phyloP scores from a whole-genome alignment of 257 asterid genomes.

The Plantago elongata region DNA sequence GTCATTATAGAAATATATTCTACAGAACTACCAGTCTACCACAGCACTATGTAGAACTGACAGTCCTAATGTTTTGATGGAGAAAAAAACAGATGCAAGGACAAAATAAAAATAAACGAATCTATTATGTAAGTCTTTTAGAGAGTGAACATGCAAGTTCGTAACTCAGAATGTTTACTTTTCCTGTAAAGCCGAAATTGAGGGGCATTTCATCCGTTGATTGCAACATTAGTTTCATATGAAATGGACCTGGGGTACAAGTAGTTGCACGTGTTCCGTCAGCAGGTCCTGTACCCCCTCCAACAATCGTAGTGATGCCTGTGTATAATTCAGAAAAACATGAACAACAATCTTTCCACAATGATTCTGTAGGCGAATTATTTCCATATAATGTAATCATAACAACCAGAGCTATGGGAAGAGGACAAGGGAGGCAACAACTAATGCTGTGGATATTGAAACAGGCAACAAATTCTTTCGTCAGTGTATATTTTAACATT shows the following conservation, averaged over 20 bases:
- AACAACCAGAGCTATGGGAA: neutral
- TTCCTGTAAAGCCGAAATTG: slow-evolving; percentile 96
- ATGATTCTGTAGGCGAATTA: slow-evolving; percentile 9
- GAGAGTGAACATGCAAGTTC: no score
- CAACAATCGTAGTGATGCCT: slow-evolving; percentile 90
- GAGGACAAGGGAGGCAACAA: neutral
- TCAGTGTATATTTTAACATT: no score
- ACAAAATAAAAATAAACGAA: no score
- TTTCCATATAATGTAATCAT: neutral
- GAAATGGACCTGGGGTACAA: slow-evolving; percentile 84
- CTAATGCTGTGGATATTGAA: neutral
- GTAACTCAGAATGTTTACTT: slow-evolving; percentile 37
- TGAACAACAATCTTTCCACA: neutral
- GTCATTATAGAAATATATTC: slow-evolving; percentile 15
- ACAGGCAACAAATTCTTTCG: neutral
- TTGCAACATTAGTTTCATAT: slow-evolving; percentile 89
- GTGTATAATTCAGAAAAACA: slow-evolving; percentile 9
- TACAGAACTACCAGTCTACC: neutral
- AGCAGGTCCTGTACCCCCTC: slow-evolving; percentile 99
- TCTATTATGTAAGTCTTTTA: no score
- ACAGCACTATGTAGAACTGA: neutral
- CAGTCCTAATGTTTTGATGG: neutral
- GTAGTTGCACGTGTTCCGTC: slow-evolving; percentile 96
- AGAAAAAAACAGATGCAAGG: no score
- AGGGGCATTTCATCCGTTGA: slow-evolving; percentile 87